phyloP scores from a whole-genome alignment of 768 basidiomycete species.

The Panus rudis region DNA sequence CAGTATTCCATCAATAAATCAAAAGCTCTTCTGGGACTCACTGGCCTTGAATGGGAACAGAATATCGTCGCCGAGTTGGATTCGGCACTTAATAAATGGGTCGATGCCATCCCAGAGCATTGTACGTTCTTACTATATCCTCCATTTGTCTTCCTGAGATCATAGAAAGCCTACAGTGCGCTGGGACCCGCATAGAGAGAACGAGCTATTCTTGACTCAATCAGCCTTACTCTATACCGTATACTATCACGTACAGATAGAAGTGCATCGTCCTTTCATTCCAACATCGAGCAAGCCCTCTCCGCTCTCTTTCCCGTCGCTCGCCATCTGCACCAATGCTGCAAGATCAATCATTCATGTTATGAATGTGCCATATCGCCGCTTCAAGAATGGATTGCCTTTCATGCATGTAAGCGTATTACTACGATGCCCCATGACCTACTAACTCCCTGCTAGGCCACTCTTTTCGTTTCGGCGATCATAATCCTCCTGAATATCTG shows the following conservation, averaged over 20 bases:
- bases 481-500: constrained; percentile 62
- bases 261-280: constrained; percentile 42
- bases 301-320: constrained; percentile 31
- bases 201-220: constrained; percentile 21
- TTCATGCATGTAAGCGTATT: constrained; percentile 28
- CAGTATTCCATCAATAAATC: constrained; percentile 63
- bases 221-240: constrained; percentile 28
- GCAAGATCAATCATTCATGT: constrained; percentile 37
- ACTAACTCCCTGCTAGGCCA: constrained; percentile 1
- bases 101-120: constrained; percentile 53
- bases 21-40: constrained; percentile 19
- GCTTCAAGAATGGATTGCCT: constrained; percentile 18
- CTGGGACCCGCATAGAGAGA: not conserved
- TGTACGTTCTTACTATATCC: constrained; percentile 31
- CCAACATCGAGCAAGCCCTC: constrained; percentile 23
- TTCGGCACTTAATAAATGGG: constrained; percentile 59
- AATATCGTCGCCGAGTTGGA: constrained; percentile 49
- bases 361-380: constrained; percentile 14
- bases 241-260: constrained; percentile 36
- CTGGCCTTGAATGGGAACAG: constrained; percentile 21
- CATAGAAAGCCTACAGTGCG: constrained; percentile 31
- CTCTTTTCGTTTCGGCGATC: constrained; percentile 32
- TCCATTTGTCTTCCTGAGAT: not conserved
- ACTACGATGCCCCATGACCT: not conserved
- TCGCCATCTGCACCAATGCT: constrained; percentile 41